Evolutionary conservation across 805 yeast genomes (phyloP).

Genomic region (Soucietia sequanensis): DNA sequence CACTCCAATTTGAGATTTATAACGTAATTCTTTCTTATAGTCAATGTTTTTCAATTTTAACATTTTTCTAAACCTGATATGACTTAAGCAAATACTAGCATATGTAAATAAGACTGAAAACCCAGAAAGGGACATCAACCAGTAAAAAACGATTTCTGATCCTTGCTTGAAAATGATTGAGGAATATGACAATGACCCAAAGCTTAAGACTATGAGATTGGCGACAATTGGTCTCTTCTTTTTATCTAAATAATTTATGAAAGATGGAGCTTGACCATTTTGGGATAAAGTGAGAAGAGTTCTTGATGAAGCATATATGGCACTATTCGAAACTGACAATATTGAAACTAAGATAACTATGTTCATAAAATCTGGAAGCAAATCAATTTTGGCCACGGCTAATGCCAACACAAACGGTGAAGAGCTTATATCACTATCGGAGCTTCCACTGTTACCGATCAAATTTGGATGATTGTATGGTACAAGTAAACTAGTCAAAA

Average conservation of each 20-base stretch:
- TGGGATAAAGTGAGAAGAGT: constrained; percentile 21
- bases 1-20: background rate
- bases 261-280: constrained; percentile 19
- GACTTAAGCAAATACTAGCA: constrained; percentile 1
- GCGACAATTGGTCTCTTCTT: constrained; percentile 10
- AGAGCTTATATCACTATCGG: constrained; percentile 18
- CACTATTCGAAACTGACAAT: constrained; percentile 23
- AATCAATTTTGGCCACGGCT: constrained; percentile 15
- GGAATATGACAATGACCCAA: constrained; percentile 7
- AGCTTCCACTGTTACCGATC: constrained; percentile 5
- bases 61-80: constrained; percentile 2
- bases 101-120: constrained; percentile 1
- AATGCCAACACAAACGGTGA: constrained; percentile 27
- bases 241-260: constrained; percentile 8
- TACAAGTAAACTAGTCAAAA: constrained; percentile 11
- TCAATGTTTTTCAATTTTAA: background rate
- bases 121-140: background rate
- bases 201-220: constrained; percentile 1
- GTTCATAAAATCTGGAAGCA: constrained; percentile 20
- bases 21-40: background rate
- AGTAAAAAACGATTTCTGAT: constrained; percentile 19
- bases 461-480: constrained; percentile 11
- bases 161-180: constrained; percentile 8
- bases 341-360: constrained; percentile 20
- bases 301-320: constrained; percentile 22